phyloP scores from a whole-genome alignment of 2,329 filamentous ascomycete genomes.

The Gaeumannomyces sp. region DNA sequence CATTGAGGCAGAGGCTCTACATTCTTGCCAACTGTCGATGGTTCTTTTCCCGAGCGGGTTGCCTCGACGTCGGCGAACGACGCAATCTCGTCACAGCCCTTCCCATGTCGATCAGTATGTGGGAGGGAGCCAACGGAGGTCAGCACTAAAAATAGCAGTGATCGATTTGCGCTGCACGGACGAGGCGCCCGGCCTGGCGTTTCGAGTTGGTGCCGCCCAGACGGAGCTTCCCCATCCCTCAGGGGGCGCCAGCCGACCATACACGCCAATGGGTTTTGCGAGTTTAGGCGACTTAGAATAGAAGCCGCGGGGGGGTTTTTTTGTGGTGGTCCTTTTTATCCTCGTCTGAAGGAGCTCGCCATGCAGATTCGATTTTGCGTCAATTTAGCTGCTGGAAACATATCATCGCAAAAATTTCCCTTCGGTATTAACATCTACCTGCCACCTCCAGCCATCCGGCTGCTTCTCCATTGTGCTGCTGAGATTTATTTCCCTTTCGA shows the following conservation, averaged over 20 bases:
- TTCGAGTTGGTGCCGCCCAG: neutral
- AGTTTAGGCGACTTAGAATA: neutral
- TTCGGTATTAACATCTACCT: too few species aligned
- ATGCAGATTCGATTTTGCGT: neutral
- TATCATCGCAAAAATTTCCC: too few species aligned
- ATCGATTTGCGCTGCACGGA: too few species aligned
- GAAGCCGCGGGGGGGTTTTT: neutral
- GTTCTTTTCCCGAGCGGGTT: neutral
- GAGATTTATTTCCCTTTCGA: neutral
- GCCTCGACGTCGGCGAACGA: too few species aligned
- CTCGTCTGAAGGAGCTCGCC: neutral
- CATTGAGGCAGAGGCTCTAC: too few species aligned
- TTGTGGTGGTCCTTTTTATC: neutral
- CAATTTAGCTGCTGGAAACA: neutral
- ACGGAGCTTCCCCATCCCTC: too few species aligned
- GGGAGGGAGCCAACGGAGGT: neutral
- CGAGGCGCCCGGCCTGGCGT: neutral
- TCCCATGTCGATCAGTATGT: too few species aligned
- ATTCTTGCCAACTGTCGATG: neutral
- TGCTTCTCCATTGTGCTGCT: neutral
- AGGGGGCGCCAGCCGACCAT: too few species aligned
- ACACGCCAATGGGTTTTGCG: neutral
- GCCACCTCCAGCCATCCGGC: too few species aligned
- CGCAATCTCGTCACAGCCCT: neutral
- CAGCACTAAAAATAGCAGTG: neutral